Evolutionary conservation across 1,139 yeast genomes (phyloP).

Genomic region (Debaryomyces fabryi): DNA sequence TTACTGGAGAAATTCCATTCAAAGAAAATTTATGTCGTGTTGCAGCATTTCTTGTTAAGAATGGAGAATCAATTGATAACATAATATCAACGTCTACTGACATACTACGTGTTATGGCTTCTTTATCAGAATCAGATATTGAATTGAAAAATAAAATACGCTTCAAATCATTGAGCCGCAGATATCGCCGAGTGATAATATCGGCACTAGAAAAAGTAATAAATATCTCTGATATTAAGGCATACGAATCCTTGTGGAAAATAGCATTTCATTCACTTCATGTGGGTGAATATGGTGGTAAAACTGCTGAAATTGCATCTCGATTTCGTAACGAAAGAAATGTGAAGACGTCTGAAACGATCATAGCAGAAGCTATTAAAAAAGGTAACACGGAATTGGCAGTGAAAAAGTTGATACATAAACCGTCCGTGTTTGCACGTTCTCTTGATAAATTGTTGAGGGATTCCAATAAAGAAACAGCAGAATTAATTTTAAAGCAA

Average conservation of each 20-base stretch:
- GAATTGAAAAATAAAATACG: constrained; percentile 7
- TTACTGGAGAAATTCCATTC: constrained; percentile 12
- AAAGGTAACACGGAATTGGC: constrained; percentile 6
- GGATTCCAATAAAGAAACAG: constrained; percentile 5
- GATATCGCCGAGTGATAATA: constrained; percentile 10
- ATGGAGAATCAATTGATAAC: constrained; percentile 10
- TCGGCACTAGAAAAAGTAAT: constrained; percentile 12
- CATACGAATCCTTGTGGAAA: constrained; percentile 13
- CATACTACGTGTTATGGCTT: constrained; percentile 15
- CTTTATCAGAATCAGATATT: constrained; percentile 7
- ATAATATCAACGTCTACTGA: constrained; percentile 14
- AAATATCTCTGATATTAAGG: constrained; percentile 15
- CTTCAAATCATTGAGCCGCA: constrained; percentile 13
- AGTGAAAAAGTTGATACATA: constrained; percentile 1
- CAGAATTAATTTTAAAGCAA: background rate
- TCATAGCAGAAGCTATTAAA: constrained; percentile 14
- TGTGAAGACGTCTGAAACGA: constrained; percentile 13
- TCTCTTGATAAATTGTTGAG: constrained; percentile 14
- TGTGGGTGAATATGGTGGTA: constrained; percentile 14
- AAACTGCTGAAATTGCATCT: constrained; percentile 10
- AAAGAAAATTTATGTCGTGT: constrained; percentile 14
- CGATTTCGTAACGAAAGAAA: constrained; percentile 13
- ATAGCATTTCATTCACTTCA: constrained; percentile 17
- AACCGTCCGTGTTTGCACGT: constrained; percentile 15
- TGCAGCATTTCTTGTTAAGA: constrained; percentile 8